These are phyloP conservation scores for Pistacia atlantica DNA, from an alignment of 345 rosid species.

Conservation along the genomic window DNA sequence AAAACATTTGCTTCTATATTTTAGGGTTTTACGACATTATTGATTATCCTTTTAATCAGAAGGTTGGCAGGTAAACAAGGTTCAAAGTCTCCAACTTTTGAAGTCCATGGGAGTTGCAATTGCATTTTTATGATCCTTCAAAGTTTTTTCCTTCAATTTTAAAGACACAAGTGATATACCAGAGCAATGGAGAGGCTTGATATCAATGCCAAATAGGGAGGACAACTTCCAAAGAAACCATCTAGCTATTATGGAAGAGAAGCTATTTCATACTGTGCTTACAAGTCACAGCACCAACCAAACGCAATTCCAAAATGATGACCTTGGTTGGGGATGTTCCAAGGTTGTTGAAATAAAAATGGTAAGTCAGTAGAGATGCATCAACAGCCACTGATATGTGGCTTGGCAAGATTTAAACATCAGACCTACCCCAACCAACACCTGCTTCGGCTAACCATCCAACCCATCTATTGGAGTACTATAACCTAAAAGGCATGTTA, in stretches of 20 bases:
- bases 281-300: background rate
- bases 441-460: background rate
- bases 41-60: too few relatives aligned
- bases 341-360: background rate
- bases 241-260: background rate
- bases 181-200: too few relatives aligned
- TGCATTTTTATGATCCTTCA: too few relatives aligned
- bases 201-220: background rate
- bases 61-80: too few relatives aligned
- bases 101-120: too few relatives aligned
- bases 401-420: background rate
- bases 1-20: too few relatives aligned
- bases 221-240: background rate
- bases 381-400: background rate
- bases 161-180: too few relatives aligned
- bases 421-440: background rate
- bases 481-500: background rate
- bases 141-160: too few relatives aligned
- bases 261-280: background rate
- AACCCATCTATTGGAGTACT: too few relatives aligned
- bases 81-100: too few relatives aligned
- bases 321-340: background rate
- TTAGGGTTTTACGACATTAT: too few relatives aligned
- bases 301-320: background rate
- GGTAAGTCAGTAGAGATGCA: background rate